These are phyloP conservation scores for Candida glucosophila DNA, from an alignment of 1,139 yeast species.

Conservation along the genomic window DNA sequence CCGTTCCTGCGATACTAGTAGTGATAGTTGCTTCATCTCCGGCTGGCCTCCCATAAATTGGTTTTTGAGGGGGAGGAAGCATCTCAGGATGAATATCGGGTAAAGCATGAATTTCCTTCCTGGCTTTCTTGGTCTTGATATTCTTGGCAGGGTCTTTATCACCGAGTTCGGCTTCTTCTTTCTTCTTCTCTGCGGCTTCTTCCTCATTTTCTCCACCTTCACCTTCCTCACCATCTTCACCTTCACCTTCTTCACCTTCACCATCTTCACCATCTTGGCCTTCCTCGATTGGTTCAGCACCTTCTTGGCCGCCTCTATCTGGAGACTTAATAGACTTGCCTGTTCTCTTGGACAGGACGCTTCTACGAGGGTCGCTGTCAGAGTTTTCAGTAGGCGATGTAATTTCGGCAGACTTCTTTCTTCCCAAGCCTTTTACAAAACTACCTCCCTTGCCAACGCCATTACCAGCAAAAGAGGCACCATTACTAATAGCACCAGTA, in stretches of 20 bases:
- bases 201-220: too few species aligned
- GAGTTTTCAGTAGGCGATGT: conserved; percentile 5
- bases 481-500: conserved; percentile 19
- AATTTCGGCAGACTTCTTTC: conserved; percentile 6
- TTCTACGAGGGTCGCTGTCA: conserved; percentile 3
- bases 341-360: conserved; percentile 3
- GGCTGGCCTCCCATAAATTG: conserved; percentile 12
- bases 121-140: conserved; percentile 7
- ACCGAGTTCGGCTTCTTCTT: conserved; percentile 1
- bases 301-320: conserved; percentile 3
- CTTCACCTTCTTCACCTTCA: conserved; percentile 1
- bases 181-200: conserved; percentile 3
- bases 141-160: conserved; percentile 3
- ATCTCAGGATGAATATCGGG: conserved; percentile 29
- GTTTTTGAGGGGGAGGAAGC: conserved; percentile 35
- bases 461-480: conserved; percentile 25
- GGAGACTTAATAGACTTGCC: conserved; percentile 1
- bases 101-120: conserved; percentile 13
- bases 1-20: conserved; percentile 27
- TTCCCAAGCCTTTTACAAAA: conserved; percentile 25
- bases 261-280: conserved; percentile 1
- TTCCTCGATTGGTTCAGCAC: conserved; percentile 4
- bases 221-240: not conserved
- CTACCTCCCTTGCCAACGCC: conserved; percentile 38
- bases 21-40: conserved; percentile 28